Base-by-base conservation (phyloP, 495 filamentous ascomycete species). In the Pseudevernia furfuracea region DNA sequence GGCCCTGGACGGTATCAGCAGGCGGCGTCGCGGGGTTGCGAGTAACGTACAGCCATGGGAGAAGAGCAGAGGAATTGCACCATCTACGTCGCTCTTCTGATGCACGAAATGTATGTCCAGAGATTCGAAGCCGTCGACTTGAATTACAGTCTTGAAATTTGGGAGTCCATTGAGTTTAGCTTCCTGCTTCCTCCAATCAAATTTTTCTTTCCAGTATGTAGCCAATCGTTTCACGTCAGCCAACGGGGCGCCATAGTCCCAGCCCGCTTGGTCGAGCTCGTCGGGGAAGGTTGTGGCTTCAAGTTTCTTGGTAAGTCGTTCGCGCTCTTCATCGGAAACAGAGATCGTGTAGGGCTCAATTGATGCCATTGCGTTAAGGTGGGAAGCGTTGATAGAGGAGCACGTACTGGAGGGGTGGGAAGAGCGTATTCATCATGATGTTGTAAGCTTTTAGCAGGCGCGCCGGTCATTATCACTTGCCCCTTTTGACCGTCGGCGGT, bases 91-190 rank as follows among this genome's bases (percentile, higher is more conserved):
- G 61, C 73, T 78, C 28, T 68, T 61, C 58, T 78, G 75, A 59
- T 81, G 75, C 36, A 81, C 65, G 64, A 80, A 81, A 68, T 81
- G 79, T 41, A 81, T 76, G 32, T 77, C 66, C 52, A 79, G 68
- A 36, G 43, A 21, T 30, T 71, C 78, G 56, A 79, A 80, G 17
- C 73, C 75, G 6, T 77, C 71, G 56, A 78, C 73, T n/a, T 73
- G 66, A 28, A 81, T 76, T 1, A 69, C 59, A 3, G 76, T 76
- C 23, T 64, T 71, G 63, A 72, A 81, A 17, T 80, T 70, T 10
- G 79, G 78, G 8, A 80, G 68, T 25, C 76, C 67, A 63, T 81
- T 81, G 28, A 81, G 62, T 32, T 69, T 69, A 2, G 69, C 62
- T 68, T 81, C 79, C n/a, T 73, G 71, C 48, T 75, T 72, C 11